phyloP scores from a whole-genome alignment of 306 rosid genomes.

The Cucurbita ficifolia region DNA sequence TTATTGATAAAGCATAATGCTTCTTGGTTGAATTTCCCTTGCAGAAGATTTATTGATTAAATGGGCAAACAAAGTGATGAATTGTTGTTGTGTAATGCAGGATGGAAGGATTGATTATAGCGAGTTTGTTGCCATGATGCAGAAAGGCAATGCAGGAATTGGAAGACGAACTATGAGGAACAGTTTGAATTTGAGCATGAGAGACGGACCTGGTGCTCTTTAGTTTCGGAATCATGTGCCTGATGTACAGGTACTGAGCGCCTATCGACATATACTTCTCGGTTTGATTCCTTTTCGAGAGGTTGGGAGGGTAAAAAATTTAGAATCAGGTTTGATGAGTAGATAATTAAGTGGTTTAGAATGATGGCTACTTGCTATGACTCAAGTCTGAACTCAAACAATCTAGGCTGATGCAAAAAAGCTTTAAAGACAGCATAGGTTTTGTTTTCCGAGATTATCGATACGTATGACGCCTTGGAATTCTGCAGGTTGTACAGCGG shows the following conservation, averaged over 20 bases:
- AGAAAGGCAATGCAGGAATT: constrained; percentile 58
- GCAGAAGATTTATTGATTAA: not conserved
- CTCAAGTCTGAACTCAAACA: no score
- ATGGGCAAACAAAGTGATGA: not conserved
- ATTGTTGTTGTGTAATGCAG: constrained; percentile 13
- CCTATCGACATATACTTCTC: not conserved
- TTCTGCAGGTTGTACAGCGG: constrained; percentile 5
- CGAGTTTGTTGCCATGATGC: constrained; percentile 76
- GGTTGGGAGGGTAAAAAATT: not conserved
- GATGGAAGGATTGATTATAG: constrained; percentile 69
- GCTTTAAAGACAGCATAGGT: no score
- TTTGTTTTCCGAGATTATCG: no score
- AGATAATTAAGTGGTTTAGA: no score
- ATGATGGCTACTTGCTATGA: no score
- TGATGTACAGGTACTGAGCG: not conserved
- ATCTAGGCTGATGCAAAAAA: no score
- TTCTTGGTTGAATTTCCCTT: constrained; percentile 7
- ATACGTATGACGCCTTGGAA: not conserved
- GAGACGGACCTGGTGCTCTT: constrained; percentile 25
- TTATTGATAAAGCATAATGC: not conserved
- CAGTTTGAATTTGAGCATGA: constrained; percentile 44
- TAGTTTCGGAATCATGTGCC: not conserved
- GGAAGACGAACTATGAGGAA: constrained; percentile 53
- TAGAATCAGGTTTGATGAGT: not conserved
- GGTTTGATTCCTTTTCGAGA: not conserved